Conservation (phyloP, 768 basidiomycete species). For the Podaxis sp. region DNA sequence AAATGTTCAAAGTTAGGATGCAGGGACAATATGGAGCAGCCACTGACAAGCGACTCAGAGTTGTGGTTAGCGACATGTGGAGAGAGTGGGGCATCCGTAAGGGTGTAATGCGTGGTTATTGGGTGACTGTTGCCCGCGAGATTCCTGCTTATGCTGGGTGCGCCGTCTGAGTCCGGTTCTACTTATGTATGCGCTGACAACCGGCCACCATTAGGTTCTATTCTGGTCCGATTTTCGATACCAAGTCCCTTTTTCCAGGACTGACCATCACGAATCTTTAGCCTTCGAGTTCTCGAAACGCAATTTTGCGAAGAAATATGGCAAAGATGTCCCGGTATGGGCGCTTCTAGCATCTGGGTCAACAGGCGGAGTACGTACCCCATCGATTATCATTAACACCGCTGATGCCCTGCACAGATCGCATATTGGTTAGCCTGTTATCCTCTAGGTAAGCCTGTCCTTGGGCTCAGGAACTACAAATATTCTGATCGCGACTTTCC, state of each 20-base stretch:
- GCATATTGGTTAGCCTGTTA: conserved; percentile 95
- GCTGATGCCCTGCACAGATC: conserved; percentile 39
- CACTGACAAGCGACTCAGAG: conserved; percentile 74
- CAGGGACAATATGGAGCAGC: conserved; percentile 89
- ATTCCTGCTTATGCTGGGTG: conserved; percentile 94
- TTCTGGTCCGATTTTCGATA: conserved; percentile 39
- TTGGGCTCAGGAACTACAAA: neutral
- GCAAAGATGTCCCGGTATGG: conserved; percentile 77
- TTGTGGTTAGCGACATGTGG: conserved; percentile 83
- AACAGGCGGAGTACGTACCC: conserved; percentile 67
- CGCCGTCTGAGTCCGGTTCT: neutral
- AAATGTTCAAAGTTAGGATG: conserved; percentile 99
- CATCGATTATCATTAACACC: conserved; percentile 3
- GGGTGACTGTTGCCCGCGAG: conserved; percentile 93
- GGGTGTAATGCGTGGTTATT: conserved; percentile 96
- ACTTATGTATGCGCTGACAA: neutral
- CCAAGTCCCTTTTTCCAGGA: neutral
- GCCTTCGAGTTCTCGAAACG: conserved; percentile 92
- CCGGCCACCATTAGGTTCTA: conserved; percentile 52
- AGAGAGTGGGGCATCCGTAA: conserved; percentile 77
- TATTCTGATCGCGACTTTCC: neutral
- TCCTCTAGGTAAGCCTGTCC: conserved; percentile 60
- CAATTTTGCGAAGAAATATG: conserved; percentile 61
- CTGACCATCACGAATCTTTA: conserved; percentile 23
- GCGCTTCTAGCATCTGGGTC: conserved; percentile 80